Conservation (phyloP, 2,329 filamentous ascomycete species). For the Aspergillus pseudonomiae region DNA sequence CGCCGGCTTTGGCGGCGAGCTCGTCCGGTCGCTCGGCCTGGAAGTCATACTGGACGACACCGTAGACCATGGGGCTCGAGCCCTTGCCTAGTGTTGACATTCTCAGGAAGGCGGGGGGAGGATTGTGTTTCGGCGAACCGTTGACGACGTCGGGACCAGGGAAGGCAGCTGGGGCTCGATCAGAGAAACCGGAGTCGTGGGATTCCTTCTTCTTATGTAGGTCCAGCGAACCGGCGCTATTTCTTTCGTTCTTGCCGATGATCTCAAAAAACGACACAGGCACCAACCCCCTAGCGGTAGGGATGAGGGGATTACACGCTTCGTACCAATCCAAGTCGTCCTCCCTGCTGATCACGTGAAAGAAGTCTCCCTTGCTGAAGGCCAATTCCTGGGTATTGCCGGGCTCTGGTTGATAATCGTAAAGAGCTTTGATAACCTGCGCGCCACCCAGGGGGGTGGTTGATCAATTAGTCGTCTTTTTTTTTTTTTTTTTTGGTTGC, state of each 20-base stretch:
- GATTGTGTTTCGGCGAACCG: constrained; percentile 20
- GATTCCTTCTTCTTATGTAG: constrained; percentile 60
- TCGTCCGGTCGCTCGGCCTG: constrained; percentile 94
- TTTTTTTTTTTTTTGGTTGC: neutral
- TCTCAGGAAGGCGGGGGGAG: constrained; percentile 39
- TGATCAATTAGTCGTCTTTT: constrained; percentile 4
- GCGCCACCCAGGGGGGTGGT: constrained; percentile 25
- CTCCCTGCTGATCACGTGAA: constrained; percentile 95
- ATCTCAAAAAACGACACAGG: constrained; percentile 93
- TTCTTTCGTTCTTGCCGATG: constrained; percentile 86
- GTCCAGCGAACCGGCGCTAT: constrained; percentile 73
- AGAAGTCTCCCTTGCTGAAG: constrained; percentile 95
- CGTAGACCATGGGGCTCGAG: constrained; percentile 87
- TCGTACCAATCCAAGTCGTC: constrained; percentile 97
- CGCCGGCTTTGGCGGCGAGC: constrained; percentile 89
- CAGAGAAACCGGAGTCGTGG: constrained; percentile 90
- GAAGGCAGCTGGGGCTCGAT: constrained; percentile 47
- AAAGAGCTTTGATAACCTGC: constrained; percentile 94
- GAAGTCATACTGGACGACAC: constrained; percentile 96
- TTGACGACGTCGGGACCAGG: constrained; percentile 31
- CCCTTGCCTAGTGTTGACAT: constrained; percentile 54
- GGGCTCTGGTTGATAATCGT: constrained; percentile 81
- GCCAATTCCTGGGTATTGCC: constrained; percentile 72
- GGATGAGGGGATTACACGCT: constrained; percentile 90
- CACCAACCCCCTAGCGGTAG: constrained; percentile 82